These are phyloP conservation scores for Phaeosphaeria sp. DNA, from an alignment of 2,329 filamentous ascomycete species.

Conservation along the genomic window DNA sequence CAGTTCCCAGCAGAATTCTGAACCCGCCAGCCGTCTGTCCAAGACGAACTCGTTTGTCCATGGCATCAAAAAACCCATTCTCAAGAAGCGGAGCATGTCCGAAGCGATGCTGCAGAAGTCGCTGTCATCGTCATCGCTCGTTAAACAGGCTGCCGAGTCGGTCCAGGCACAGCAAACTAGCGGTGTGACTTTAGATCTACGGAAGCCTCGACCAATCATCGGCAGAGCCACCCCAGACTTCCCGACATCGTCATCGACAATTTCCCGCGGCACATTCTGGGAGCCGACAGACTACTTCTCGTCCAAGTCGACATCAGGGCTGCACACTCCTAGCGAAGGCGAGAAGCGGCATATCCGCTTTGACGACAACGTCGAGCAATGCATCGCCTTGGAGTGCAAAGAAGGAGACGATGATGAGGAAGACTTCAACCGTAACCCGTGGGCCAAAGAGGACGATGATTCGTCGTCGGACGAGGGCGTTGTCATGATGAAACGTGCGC, in stretches of 20 bases:
- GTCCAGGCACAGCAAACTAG: slow-evolving; percentile 82
- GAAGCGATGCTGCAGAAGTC: slow-evolving; percentile 93
- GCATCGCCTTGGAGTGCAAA: slow-evolving; percentile 90
- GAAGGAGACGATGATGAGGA: slow-evolving; percentile 72
- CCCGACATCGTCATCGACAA: slow-evolving; percentile 65
- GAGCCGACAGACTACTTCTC: slow-evolving; percentile 70
- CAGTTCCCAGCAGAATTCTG: slow-evolving; percentile 56
- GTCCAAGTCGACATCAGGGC: slow-evolving; percentile 74
- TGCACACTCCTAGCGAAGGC: slow-evolving; percentile 65
- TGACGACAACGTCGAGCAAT: slow-evolving; percentile 93
- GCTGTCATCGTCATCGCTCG: slow-evolving; percentile 82
- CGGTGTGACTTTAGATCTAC: slow-evolving; percentile 51
- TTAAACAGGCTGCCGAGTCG: slow-evolving; percentile 87
- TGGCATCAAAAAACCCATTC: slow-evolving; percentile 80
- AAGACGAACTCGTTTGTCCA: slow-evolving; percentile 69
- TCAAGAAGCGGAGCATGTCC: slow-evolving; percentile 96
- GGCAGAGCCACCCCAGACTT: slow-evolving; percentile 73
- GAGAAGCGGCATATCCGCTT: slow-evolving; percentile 92
- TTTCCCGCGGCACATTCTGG: slow-evolving; percentile 65
- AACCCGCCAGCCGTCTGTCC: slow-evolving; percentile 62
- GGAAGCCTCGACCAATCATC: slow-evolving; percentile 61
- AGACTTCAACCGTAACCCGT: slow-evolving; percentile 50
- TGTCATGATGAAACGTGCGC: slow-evolving; percentile 79
- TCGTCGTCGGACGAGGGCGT: slow-evolving; percentile 74
- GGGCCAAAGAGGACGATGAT: slow-evolving; percentile 53